phyloP scores from a whole-genome alignment of 306 rosid species.

The Malus orientalis region DNA sequence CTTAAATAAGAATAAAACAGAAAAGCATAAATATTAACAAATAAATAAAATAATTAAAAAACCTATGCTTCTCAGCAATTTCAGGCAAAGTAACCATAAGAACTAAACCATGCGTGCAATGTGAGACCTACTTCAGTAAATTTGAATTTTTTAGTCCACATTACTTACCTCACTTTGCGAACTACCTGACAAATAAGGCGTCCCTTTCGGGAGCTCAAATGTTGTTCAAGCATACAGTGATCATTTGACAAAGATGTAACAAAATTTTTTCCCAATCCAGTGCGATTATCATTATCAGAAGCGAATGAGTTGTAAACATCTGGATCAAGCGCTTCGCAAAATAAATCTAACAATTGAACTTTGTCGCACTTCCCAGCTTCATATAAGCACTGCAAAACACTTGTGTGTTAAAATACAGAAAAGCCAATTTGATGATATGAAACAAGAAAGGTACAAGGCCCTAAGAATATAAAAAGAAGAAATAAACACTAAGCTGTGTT shows the following conservation, averaged over 20 bases:
- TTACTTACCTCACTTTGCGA: constrained; percentile 60
- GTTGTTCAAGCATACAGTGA: constrained; percentile 25
- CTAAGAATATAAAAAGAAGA: neutral
- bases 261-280: constrained; percentile 25
- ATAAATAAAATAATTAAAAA: neutral
- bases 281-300: constrained; percentile 28
- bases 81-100: neutral
- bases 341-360: constrained; percentile 63
- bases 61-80: neutral
- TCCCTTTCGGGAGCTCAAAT: constrained; percentile 33
- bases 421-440: constrained; percentile 9
- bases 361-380: constrained; percentile 69
- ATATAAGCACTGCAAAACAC: constrained; percentile 63
- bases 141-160: neutral
- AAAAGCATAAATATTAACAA: no score
- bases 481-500: neutral
- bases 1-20: neutral
- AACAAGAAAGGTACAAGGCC: neutral
- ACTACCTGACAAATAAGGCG: constrained; percentile 46
- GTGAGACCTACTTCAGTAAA: neutral
- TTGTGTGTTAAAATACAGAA: constrained; percentile 13
- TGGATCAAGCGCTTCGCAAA: constrained; percentile 70
- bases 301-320: constrained; percentile 34
- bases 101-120: neutral
- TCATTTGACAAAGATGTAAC: constrained; percentile 38